Percentiles rank a stretch among this genome's conserved stretches.
phyloP scores from a whole-genome alignment of 2,329 filamentous ascomycete genomes.

The Fusarium nelsonii region DNA sequence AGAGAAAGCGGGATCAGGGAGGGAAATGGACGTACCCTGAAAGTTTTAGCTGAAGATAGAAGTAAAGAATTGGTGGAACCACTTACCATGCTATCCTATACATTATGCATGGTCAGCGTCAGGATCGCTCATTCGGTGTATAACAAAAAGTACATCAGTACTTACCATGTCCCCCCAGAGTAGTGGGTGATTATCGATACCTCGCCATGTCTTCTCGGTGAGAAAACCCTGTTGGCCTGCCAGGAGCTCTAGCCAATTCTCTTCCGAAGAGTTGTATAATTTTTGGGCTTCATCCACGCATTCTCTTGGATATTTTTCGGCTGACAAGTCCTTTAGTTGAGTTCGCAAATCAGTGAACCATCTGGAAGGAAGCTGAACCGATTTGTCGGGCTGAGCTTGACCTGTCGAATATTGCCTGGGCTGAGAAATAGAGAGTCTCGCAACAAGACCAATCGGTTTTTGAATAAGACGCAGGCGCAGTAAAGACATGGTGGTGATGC shows the following conservation, averaged over 20 bases:
- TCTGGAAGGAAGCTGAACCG: slow-evolving; percentile 8
- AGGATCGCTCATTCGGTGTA: neutral
- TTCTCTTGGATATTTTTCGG: neutral
- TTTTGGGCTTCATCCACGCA: slow-evolving; percentile 7
- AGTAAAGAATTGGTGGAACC: fast-evolving
- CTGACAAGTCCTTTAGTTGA: neutral
- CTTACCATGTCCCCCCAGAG: slow-evolving; percentile 39
- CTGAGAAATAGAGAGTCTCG: neutral
- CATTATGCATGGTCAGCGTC: neutral
- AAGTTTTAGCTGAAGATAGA: fast-evolving
- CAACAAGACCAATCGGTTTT: neutral
- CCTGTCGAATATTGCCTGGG: neutral
- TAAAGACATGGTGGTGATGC: neutral
- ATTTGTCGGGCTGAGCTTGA: neutral
- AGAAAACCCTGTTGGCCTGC: slow-evolving; percentile 28
- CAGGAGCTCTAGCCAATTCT: slow-evolving; percentile 26
- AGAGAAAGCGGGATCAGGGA: fast-evolving
- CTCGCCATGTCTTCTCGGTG: slow-evolving; percentile 25
- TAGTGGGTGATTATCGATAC: slow-evolving; percentile 26
- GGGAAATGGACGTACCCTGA: neutral
- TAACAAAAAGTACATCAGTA: no score
- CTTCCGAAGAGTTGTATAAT: neutral
- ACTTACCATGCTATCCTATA: slow-evolving; percentile 36
- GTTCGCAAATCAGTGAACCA: slow-evolving; percentile 34
- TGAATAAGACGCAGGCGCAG: neutral